Conservation (phyloP, 768 basidiomycete genomes). For the Megacollybia marginata region DNA sequence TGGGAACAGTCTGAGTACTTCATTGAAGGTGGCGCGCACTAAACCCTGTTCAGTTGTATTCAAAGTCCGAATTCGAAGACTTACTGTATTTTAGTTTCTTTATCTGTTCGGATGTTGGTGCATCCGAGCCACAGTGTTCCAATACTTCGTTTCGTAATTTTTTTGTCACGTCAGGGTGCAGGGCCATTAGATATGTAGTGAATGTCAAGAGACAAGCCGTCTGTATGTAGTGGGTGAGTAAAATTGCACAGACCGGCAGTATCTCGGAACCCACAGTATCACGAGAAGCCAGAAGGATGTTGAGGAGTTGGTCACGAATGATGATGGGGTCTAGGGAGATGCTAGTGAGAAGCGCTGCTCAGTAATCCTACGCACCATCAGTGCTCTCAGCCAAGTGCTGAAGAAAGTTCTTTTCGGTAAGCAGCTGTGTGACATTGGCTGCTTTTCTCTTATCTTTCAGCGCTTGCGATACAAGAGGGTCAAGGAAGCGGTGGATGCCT, state of each 20-base stretch:
- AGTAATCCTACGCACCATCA: conserved; percentile 34
- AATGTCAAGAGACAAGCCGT: conserved; percentile 67
- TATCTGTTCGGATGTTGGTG: conserved; percentile 50
- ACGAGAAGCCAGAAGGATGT: conserved; percentile 67
- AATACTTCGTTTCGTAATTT: conserved; percentile 57
- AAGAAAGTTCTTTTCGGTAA: conserved; percentile 55
- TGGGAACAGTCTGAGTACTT: conserved; percentile 71
- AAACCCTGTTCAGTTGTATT: conserved; percentile 1
- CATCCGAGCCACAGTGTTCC: conserved; percentile 39
- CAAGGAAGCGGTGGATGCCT: conserved; percentile 51
- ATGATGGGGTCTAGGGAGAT: conserved; percentile 43
- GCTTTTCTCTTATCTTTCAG: conserved; percentile 35
- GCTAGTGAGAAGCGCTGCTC: no score
- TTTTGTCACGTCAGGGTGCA: conserved; percentile 48
- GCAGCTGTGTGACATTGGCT: conserved; percentile 27
- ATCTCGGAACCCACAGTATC: conserved; percentile 54
- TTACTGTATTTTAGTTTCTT: conserved; percentile 60
- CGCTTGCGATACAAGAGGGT: conserved; percentile 53
- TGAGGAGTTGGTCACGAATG: conserved; percentile 74
- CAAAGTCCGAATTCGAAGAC: conserved; percentile 9
- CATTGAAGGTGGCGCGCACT: conserved; percentile 76
- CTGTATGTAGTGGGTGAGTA: conserved; percentile 23
- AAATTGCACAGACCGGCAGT: background rate
- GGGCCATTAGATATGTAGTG: conserved; percentile 66
- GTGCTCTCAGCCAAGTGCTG: conserved; percentile 63